A percentile compares a stretch with the other conserved stretches of the same genome.
These are phyloP conservation scores for Penicillium sp. DNA, from an alignment of 2,329 filamentous ascomycete genomes.

Conservation along the genomic window DNA sequence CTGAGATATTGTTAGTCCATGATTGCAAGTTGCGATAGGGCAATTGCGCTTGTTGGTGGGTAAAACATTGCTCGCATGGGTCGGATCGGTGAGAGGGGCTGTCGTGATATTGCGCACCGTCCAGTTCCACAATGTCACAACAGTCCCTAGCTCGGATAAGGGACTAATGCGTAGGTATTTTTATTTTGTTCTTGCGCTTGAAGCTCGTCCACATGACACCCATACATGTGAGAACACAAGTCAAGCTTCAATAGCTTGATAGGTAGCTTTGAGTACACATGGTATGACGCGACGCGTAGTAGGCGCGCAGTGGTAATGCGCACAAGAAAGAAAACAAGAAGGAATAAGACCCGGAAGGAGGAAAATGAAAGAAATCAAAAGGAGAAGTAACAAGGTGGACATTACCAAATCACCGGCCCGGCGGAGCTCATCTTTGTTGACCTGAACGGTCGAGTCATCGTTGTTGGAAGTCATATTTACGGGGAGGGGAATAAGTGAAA, in stretches of 20 bases:
- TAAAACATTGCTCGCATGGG: background rate
- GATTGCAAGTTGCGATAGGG: conserved; percentile 5
- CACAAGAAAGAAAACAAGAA: conserved; percentile 11
- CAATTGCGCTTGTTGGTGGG: conserved; percentile 6
- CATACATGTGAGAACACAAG: background rate
- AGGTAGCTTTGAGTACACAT: conserved; percentile 16
- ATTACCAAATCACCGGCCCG: conserved; percentile 76
- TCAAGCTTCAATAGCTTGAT: conserved; percentile 7
- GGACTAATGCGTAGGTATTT: background rate
- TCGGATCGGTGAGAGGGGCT: background rate
- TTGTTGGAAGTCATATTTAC: conserved; percentile 35
- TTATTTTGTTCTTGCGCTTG: background rate
- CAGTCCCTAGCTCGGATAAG: background rate
- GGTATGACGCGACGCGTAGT: conserved; percentile 21
- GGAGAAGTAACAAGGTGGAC: conserved; percentile 35
- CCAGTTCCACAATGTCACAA: background rate
- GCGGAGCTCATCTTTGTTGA: conserved; percentile 70
- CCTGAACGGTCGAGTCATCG: conserved; percentile 38
- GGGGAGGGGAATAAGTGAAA: conserved; percentile 34
- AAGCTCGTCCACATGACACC: background rate
- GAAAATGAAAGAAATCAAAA: conserved; percentile 8
- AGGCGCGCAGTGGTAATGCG: conserved; percentile 6
- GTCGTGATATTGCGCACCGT: background rate
- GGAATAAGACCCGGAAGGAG: conserved; percentile 13
- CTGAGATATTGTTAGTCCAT: conserved; percentile 46